Conservation (phyloP, 306 rosid species). For the Alnus rubra region DNA sequence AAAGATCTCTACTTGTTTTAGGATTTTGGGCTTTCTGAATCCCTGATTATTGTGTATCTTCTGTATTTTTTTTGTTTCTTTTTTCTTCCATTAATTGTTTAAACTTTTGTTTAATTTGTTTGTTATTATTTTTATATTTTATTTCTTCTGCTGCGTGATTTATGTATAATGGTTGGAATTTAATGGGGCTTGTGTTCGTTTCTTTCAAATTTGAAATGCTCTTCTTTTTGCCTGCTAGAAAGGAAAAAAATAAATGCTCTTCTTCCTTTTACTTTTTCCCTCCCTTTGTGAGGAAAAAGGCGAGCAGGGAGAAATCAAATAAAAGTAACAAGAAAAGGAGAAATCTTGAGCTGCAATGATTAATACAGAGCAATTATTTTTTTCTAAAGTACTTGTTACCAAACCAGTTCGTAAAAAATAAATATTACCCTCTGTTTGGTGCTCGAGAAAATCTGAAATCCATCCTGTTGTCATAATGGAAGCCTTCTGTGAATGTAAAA, state of each 20-base stretch:
- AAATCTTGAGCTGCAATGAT: too few species aligned
- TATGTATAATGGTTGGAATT: slow-evolving; percentile 11
- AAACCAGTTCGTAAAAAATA: too few species aligned
- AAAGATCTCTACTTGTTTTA: background rate
- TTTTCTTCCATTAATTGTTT: background rate
- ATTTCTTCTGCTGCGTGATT: slow-evolving; percentile 12
- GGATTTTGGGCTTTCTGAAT: background rate
- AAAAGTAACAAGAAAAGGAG: background rate
- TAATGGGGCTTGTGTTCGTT: background rate
- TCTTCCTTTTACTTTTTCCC: background rate
- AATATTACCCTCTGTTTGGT: too few species aligned
- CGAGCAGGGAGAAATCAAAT: background rate
- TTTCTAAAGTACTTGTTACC: too few species aligned
- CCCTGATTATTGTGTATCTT: background rate
- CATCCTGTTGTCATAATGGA: too few species aligned
- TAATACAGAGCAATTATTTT: too few species aligned
- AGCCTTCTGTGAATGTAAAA: too few species aligned
- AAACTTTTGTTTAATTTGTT: background rate
- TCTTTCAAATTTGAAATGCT: slow-evolving; percentile 9
- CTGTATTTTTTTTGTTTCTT: background rate
- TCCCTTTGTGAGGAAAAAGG: slow-evolving; percentile 4
- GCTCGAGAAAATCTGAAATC: too few species aligned
- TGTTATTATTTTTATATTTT: background rate
- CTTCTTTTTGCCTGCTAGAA: too few species aligned
- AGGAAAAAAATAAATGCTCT: too few species aligned